Evolutionary conservation across 2,329 filamentous ascomycete genomes (phyloP).

Genomic region (Fusarium illudens): DNA sequence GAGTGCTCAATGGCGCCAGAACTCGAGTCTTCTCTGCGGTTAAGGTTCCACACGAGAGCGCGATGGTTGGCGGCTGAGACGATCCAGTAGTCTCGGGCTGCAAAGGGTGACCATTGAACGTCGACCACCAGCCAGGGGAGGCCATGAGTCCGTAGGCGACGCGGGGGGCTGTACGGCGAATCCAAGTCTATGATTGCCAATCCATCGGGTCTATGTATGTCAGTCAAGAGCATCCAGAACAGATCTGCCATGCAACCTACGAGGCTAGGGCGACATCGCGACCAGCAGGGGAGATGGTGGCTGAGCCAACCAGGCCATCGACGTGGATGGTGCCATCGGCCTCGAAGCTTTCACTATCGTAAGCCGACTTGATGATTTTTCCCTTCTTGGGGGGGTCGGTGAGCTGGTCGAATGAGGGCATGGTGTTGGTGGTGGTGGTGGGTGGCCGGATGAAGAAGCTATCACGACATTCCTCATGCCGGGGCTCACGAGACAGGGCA

Average conservation of each 20-base stretch:
- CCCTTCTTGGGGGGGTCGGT: constrained; percentile 61
- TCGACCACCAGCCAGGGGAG: constrained; percentile 95
- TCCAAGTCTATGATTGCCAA: constrained; percentile 93
- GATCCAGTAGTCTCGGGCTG: constrained; percentile 89
- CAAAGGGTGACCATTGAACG: constrained; percentile 96
- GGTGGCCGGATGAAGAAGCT: constrained; percentile 28
- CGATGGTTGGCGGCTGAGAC: constrained; percentile 95
- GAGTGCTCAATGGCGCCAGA: constrained; percentile 83
- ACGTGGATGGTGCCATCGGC: constrained; percentile 85
- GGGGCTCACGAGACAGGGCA: constrained; percentile 7
- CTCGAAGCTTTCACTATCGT: constrained; percentile 88
- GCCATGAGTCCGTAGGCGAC: constrained; percentile 81
- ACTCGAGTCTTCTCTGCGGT: constrained; percentile 76
- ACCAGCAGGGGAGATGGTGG: constrained; percentile 90
- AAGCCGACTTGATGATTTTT: constrained; percentile 72
- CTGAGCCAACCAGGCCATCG: constrained; percentile 82
- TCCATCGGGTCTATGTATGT: constrained; percentile 71
- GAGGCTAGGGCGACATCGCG: constrained; percentile 91
- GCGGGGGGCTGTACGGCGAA: constrained; percentile 85
- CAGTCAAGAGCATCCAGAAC: constrained; percentile 1
- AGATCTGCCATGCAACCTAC: constrained; percentile 51
- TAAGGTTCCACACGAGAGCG: constrained; percentile 92
- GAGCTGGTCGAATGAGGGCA: constrained; percentile 60
- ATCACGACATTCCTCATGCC: constrained; percentile 39
- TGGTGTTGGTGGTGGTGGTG: constrained; percentile 48